Base-by-base conservation (phyloP, 192 early-diverging fungal genomes). In the Entomortierella lignicola region DNA sequence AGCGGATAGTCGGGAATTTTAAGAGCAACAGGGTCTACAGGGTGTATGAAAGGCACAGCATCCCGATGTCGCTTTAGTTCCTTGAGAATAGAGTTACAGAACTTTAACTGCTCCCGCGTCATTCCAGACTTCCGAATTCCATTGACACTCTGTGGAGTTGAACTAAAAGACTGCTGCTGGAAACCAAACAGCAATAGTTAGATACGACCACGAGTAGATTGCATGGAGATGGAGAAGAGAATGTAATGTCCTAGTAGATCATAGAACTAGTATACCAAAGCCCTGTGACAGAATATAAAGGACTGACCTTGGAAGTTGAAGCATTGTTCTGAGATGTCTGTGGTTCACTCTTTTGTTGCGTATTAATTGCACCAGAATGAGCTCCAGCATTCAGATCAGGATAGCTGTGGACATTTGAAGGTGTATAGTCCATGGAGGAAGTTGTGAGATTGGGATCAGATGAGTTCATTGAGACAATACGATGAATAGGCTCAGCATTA, bases 31-130 rank as follows among this genome's bases (percentile, higher is more conserved):
- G 84, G 82, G 66, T 94, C 92, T 18, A 95, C 94, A 0, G 93
- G 94, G 53, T 89, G 77, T n/a, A 95, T 84, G 72, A 99, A 99
- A n/a, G 92, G 90, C 18, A 80, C 84, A 1, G 94, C 92, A 56
- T 94, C 93, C 55, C 93, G 90, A 56, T 94, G 88, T 56, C 88
- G 87, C 66, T 94, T 94, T 31, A 96, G 77, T 3, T 86, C 83
- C 44, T 89, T 89, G 34, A 97, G 73, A 66, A 95, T 91, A 15
- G 90, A 88, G n/a, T 77, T 77, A 81, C 92, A 92, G 77, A 91
- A 93, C 77, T 95, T 96, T 54, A 92, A 80, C 77, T 98, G 94
- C 48, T 94, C 92, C 56, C 88, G 89, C 34, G 91, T 88, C 86
- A 94, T 92, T 25, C 72, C 69, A 11, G 80, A 53, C n/a, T 75